Percentiles rank a stretch among this genome's conserved stretches.
Evolutionary conservation across 1,284 basidiomycete species (phyloP).

Genomic region (Microbotryum intermedium): DNA sequence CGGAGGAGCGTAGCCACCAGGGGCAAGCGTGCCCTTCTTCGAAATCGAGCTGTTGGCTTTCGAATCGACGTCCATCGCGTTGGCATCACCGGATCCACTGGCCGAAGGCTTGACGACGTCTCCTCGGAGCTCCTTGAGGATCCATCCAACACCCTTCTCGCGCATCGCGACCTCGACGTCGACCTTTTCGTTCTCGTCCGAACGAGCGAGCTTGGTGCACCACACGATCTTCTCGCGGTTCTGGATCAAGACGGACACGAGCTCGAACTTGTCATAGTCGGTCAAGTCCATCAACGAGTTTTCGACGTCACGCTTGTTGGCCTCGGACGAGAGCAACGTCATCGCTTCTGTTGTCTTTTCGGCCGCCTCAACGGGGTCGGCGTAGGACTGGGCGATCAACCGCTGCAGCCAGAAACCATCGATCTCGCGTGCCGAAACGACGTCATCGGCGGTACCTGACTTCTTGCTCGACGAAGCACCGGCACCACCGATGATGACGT

Average conservation of each 20-base stretch:
- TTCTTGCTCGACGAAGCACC: constrained; percentile 46
- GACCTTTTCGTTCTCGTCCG: constrained; percentile 78
- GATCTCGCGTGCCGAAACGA: constrained; percentile 76
- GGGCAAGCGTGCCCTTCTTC: constrained; percentile 78
- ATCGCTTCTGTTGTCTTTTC: constrained; percentile 84
- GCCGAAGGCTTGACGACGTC: constrained; percentile 52
- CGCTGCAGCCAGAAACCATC: constrained; percentile 99
- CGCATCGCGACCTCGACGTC: constrained; percentile 98
- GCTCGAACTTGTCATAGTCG: constrained; percentile 82
- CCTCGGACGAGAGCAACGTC: constrained; percentile 74
- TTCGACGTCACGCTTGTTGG: constrained; percentile 84
- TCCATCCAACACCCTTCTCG: constrained; percentile 94
- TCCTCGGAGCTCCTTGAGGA: constrained; percentile 67
- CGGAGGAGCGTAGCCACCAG: constrained; percentile 69
- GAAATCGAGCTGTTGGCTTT: constrained; percentile 41
- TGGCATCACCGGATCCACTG: constrained; percentile 36
- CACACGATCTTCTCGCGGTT: constrained; percentile 95
- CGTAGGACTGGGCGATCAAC: constrained; percentile 78
- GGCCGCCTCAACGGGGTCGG: constrained; percentile 87
- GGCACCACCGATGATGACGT: constrained; percentile 57
- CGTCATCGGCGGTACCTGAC: constrained; percentile 48
- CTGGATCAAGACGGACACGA: constrained; percentile 84
- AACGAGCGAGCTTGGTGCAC: constrained; percentile 92
- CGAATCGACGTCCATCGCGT: constrained; percentile 70
- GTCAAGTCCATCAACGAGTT: constrained; percentile 97